Conservation (phyloP, 345 rosid species). For the Camelina laxa region DNA sequence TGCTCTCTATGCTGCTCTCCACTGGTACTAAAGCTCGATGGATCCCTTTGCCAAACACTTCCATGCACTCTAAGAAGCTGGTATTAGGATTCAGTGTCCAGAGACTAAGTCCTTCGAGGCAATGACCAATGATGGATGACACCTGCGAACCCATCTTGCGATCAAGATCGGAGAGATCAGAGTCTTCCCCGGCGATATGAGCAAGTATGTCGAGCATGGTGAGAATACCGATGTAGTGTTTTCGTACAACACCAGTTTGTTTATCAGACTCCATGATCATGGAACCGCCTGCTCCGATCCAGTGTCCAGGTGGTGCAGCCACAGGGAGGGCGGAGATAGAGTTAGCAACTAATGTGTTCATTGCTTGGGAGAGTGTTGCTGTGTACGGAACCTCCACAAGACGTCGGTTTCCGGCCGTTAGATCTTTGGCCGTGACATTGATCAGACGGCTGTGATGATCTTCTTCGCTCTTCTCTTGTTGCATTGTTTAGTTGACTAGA, state of each 20-base stretch:
- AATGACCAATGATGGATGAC: slow-evolving; percentile 70
- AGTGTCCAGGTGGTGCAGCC: slow-evolving; percentile 83
- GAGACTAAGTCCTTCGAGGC: slow-evolving; percentile 75
- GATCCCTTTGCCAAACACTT: slow-evolving; percentile 82
- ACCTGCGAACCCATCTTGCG: slow-evolving; percentile 70
- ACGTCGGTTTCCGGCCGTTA: slow-evolving; percentile 53
- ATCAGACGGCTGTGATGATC: slow-evolving; percentile 40
- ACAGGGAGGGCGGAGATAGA: slow-evolving; percentile 71
- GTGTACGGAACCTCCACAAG: slow-evolving; percentile 79
- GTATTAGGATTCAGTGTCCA: slow-evolving; percentile 84
- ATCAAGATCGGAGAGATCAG: slow-evolving; percentile 47
- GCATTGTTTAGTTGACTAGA: slow-evolving; percentile 28
- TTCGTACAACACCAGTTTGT: slow-evolving; percentile 71
- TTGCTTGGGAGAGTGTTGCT: slow-evolving; percentile 68
- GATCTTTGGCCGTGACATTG: slow-evolving; percentile 47
- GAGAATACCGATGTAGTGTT: slow-evolving; percentile 86
- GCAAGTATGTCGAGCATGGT: slow-evolving; percentile 84
- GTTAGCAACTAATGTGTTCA: slow-evolving; percentile 75
- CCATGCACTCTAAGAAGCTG: slow-evolving; percentile 75
- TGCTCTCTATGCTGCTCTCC: slow-evolving; percentile 56
- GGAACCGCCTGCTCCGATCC: slow-evolving; percentile 95
- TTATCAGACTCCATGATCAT: slow-evolving; percentile 90
- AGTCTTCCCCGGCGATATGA: slow-evolving; percentile 57
- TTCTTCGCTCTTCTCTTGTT: slow-evolving; percentile 38
- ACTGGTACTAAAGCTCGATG: slow-evolving; percentile 82